Percentiles rank a stretch among this genome's conserved stretches.
Conservation (phyloP, 495 filamentous ascomycete species). For the Evernia prunastri region DNA sequence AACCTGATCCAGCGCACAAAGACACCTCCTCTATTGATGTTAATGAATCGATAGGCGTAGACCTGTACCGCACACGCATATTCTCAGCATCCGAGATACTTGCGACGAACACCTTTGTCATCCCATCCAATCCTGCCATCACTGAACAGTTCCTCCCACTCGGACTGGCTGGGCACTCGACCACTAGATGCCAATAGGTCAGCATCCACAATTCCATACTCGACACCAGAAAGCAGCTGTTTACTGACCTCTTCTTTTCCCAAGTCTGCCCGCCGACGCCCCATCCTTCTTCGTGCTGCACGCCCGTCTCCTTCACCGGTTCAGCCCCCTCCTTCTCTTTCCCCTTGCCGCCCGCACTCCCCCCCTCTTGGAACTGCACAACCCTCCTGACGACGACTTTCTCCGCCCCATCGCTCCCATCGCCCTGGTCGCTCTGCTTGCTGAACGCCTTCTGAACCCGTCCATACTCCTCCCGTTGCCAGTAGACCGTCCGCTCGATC, state of each 20-base stretch:
- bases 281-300: neutral
- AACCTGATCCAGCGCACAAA: neutral
- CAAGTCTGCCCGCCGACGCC: neutral
- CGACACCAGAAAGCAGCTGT: neutral
- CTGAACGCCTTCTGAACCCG: neutral
- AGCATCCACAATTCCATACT: neutral
- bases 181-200: constrained; percentile 8
- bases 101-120: constrained; percentile 2
- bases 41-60: neutral
- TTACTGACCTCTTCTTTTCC: neutral
- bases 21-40: neutral
- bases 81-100: neutral
- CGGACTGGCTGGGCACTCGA: constrained; percentile 8
- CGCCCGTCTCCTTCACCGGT: neutral
- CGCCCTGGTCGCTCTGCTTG: neutral
- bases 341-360: neutral
- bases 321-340: neutral
- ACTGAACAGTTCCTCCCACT: constrained; percentile 19
- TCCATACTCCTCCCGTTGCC: neutral
- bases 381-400: neutral
- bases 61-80: neutral
- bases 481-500: neutral
- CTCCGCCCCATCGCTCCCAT: neutral
- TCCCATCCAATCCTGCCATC: neutral
- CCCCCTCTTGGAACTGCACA: neutral